Base-by-base conservation (phyloP, 768 basidiomycete species). In the Scleroderma bovista region DNA sequence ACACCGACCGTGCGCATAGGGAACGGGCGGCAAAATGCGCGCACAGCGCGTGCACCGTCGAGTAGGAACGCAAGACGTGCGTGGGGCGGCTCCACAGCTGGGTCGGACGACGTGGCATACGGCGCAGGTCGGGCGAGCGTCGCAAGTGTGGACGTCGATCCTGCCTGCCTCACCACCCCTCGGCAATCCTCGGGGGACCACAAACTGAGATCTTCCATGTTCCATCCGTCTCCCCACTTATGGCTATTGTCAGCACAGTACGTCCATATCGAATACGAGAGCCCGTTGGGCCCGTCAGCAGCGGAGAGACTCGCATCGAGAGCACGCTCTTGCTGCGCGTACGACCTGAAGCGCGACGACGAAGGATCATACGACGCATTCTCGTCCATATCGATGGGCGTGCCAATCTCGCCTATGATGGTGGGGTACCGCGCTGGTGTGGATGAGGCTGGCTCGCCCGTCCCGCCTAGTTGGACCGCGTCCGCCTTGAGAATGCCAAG, bases 141-240 rank as follows among this genome's bases (percentile, higher is more conserved):
- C 26, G 26, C 26, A 29, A 29, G 26, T 9, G 26, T 29, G 26
- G 26, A 29, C 9, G 26, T 29, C 26, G 26, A 17, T 33, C 3
- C 13, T 3, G 23, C 26, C 10, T 3, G 29, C 7, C 6, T 29
- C 32, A 4, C 6, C 39, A 13, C 39, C 39, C 11, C n/a, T 5
- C 5, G 63, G 52, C 82, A 53, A 63, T 97, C 93, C 56, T 93
- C 89, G 3, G 66, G 56, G 57, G 84, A 86, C 89, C 89, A 97
- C 13, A 98, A 54, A 55, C 88, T 92, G 51, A 98, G 65, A 69
- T 98, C 95, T 70, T 99, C 95, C 69, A 89, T 80, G 65, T 97
- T 94, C 95, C 94, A 99, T 1, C 84, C 84, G 68, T 99, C 95
- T 13, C 95, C 93, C 90, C 89, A 96, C 61, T 79, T 72, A 61